Conservation (phyloP, 352 stramenopile species). For the Pythium sukuiense region DNA sequence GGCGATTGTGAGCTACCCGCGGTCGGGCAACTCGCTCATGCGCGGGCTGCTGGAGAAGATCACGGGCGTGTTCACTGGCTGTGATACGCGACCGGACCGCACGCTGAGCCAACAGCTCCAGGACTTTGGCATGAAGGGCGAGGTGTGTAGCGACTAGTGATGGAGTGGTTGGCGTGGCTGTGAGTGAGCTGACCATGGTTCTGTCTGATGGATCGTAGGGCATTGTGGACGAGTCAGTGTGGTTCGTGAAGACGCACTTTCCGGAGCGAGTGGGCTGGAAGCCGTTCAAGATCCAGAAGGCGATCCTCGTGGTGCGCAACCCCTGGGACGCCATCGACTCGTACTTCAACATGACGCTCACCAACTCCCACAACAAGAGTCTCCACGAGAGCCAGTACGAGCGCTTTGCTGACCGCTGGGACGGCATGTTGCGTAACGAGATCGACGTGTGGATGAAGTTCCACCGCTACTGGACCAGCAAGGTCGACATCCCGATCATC, state of each 20-base stretch:
- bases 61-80: constrained; percentile 95
- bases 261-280: constrained; percentile 95
- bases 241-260: constrained; percentile 98
- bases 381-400: constrained; percentile 85
- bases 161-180: background rate
- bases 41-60: constrained; percentile 94
- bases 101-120: constrained; percentile 89
- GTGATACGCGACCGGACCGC: constrained; percentile 95
- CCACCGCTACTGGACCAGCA: constrained; percentile 88
- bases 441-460: constrained; percentile 92
- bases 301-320: constrained; percentile 92
- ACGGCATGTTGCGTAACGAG: constrained; percentile 89
- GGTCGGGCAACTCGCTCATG: constrained; percentile 97
- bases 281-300: constrained; percentile 68
- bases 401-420: constrained; percentile 88
- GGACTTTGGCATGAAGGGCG: constrained; percentile 89
- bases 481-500: constrained; percentile 89
- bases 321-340: constrained; percentile 99
- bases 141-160: constrained; percentile 27
- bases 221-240: constrained; percentile 94
- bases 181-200: background rate
- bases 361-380: constrained; percentile 93
- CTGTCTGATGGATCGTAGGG: constrained; percentile 72
- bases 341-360: constrained; percentile 98
- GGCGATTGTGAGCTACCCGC: constrained; percentile 95